A percentile compares a stretch with the other conserved stretches of the same genome.
Evolutionary conservation across 2,329 filamentous ascomycete genomes (phyloP).

Genomic region (Fusarium euwallaceae): DNA sequence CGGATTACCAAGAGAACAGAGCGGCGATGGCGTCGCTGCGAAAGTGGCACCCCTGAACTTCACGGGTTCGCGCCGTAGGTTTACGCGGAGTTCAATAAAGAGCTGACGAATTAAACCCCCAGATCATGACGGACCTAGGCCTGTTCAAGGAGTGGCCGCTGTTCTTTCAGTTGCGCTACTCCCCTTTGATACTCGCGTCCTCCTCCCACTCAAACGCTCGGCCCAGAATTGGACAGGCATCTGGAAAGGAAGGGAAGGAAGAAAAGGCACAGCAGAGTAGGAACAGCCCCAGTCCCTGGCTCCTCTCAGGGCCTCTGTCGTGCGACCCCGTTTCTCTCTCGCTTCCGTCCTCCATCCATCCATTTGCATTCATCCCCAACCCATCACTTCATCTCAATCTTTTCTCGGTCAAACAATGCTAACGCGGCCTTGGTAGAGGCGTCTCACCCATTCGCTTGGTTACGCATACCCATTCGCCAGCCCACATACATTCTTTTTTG

Average conservation of each 20-base stretch:
- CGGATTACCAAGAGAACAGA: neutral
- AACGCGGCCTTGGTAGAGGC: slow-evolving; percentile 41
- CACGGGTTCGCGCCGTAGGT: slow-evolving; percentile 9
- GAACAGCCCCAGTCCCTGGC: slow-evolving; percentile 33
- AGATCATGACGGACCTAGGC: slow-evolving; percentile 19
- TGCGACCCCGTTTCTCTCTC: slow-evolving; percentile 37
- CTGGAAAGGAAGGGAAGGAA: slow-evolving; percentile 5
- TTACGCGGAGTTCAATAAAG: slow-evolving; percentile 20
- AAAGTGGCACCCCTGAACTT: slow-evolving; percentile 27
- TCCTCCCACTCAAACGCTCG: slow-evolving; percentile 31
- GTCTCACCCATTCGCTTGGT: slow-evolving; percentile 43
- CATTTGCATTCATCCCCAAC: slow-evolving; percentile 6
- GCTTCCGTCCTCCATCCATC: slow-evolving; percentile 30
- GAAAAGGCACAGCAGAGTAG: slow-evolving; percentile 26
- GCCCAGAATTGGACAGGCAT: slow-evolving; percentile 38
- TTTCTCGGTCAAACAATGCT: slow-evolving; percentile 37
- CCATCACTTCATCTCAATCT: slow-evolving; percentile 34
- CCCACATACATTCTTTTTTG: slow-evolving; percentile 35
- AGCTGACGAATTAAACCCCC: slow-evolving; percentile 23
- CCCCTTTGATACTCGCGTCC: slow-evolving; percentile 32
- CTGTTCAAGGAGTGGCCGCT: slow-evolving; percentile 21
- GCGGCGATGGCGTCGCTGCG: slow-evolving; percentile 19
- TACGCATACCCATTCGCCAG: slow-evolving; percentile 38
- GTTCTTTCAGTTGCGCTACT: slow-evolving; percentile 22
- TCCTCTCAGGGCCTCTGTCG: slow-evolving; percentile 23